Evolutionary conservation across 306 rosid genomes (phyloP).

Genomic region (Phaseolus lunatus): DNA sequence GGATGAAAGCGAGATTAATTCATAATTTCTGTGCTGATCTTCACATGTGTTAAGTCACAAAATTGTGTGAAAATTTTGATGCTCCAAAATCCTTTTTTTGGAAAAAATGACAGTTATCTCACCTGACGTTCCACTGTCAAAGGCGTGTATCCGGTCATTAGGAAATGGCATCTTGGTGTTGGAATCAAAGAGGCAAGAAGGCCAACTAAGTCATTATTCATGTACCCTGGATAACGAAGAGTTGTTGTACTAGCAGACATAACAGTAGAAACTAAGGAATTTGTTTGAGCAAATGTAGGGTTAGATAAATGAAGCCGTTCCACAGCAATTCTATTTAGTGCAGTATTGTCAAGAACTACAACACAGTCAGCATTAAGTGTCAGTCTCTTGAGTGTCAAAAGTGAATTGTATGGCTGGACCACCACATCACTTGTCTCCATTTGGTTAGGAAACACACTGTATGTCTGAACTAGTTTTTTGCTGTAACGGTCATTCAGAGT

Average conservation of each 20-base stretch:
- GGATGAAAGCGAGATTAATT: neutral
- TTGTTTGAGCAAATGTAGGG: constrained; percentile 98
- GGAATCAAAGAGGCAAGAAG: constrained; percentile 98
- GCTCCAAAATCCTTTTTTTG: constrained; percentile 11
- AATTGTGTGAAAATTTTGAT: constrained; percentile 3
- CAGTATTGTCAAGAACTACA: constrained; percentile 99
- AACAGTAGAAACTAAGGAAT: constrained; percentile 96
- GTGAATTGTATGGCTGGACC: constrained; percentile 98
- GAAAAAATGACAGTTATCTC: constrained; percentile 27
- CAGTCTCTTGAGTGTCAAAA: constrained; percentile 91
- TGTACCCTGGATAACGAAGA: constrained; percentile 97
- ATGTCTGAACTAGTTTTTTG: constrained; percentile 97
- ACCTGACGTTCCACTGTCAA: constrained; percentile 99
- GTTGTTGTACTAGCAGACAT: constrained; percentile 99
- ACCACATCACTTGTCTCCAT: constrained; percentile 99
- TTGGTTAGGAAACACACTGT: constrained; percentile 98
- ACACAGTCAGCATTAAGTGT: constrained; percentile 99
- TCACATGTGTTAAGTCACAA: neutral
- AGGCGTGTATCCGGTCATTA: constrained; percentile 99
- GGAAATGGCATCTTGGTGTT: constrained; percentile 98
- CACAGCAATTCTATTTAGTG: constrained; percentile 93
- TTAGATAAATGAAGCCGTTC: constrained; percentile 97
- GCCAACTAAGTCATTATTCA: constrained; percentile 99
- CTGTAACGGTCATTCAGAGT: constrained; percentile 98
- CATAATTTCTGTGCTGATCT: constrained; percentile 3